These are phyloP conservation scores for Dactylellina cionopaga DNA, from an alignment of 2,329 filamentous ascomycete genomes.

Conservation along the genomic window DNA sequence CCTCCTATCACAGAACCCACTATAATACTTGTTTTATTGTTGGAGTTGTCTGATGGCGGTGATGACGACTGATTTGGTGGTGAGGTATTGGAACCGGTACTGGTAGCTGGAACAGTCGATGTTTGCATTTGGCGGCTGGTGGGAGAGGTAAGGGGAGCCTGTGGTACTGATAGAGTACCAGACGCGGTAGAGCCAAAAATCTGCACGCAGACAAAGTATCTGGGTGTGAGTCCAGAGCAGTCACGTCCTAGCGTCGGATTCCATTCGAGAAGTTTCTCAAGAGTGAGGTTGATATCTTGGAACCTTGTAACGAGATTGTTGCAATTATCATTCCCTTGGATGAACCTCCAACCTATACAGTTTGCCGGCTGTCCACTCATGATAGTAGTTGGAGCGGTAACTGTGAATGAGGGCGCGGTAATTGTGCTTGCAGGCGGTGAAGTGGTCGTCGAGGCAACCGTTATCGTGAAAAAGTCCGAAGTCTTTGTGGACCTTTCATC, in stretches of 20 bases:
- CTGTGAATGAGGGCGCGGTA: neutral
- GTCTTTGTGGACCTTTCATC: too few species aligned
- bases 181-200: too few species aligned
- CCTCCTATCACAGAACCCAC: conserved; percentile 2
- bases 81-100: neutral
- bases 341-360: conserved; percentile 34
- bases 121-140: neutral
- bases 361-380: conserved; percentile 3
- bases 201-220: conserved; percentile 32
- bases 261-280: conserved; percentile 23
- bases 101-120: neutral
- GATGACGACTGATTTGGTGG: neutral
- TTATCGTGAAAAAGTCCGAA: neutral
- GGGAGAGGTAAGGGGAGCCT: too few species aligned
- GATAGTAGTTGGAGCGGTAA: conserved; percentile 1
- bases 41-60: neutral
- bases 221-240: conserved; percentile 4
- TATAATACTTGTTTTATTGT: conserved; percentile 4
- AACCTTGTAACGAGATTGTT: conserved; percentile 26
- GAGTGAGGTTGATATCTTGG: conserved; percentile 8
- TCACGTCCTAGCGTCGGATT: conserved; percentile 18
- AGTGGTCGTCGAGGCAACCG: too few species aligned
- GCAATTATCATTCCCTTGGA: conserved; percentile 12
- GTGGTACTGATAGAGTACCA: neutral
- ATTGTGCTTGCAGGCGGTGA: neutral